Evolutionary conservation across 352 stramenopile genomes (phyloP).

Genomic region (Poterioochromonas sp.): DNA sequence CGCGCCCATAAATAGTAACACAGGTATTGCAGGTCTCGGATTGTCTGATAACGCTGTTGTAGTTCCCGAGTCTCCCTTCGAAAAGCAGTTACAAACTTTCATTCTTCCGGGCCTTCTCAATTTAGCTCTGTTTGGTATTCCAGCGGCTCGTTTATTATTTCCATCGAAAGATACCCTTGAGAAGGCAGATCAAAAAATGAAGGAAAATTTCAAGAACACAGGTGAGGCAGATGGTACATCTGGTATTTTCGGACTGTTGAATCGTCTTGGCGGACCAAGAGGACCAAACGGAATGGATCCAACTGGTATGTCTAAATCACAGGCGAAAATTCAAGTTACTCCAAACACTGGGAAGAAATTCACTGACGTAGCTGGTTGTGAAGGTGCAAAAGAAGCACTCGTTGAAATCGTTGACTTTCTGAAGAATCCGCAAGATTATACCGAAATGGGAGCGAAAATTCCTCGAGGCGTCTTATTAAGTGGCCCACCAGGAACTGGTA

Average conservation of each 20-base stretch:
- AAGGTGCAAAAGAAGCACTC: conserved; percentile 95
- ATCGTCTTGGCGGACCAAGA: no score
- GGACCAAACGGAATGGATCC: conserved; percentile 87
- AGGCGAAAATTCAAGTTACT: conserved; percentile 75
- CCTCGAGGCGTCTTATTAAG: conserved; percentile 94
- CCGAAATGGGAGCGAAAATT: conserved; percentile 95
- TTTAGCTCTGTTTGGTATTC: neutral
- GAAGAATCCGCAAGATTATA: conserved; percentile 94
- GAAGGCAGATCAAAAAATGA: conserved; percentile 57
- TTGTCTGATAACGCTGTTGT: neutral
- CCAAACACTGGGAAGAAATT: conserved; percentile 88
- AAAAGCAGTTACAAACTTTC: neutral
- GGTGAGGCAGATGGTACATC: conserved; percentile 99
- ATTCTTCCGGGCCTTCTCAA: neutral
- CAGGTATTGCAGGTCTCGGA: neutral
- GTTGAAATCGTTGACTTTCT: conserved; percentile 97
- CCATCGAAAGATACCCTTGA: neutral
- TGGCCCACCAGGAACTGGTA: conserved; percentile 92
- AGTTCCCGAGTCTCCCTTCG: neutral
- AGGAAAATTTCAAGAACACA: conserved; percentile 97
- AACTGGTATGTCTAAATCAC: conserved; percentile 96
- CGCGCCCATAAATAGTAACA: neutral
- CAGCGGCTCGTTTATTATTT: neutral
- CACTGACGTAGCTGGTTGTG: conserved; percentile 96
- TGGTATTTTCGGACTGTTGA: no score